phyloP scores from a whole-genome alignment of 768 basidiomycete species.

The Mrakia blollopis region DNA sequence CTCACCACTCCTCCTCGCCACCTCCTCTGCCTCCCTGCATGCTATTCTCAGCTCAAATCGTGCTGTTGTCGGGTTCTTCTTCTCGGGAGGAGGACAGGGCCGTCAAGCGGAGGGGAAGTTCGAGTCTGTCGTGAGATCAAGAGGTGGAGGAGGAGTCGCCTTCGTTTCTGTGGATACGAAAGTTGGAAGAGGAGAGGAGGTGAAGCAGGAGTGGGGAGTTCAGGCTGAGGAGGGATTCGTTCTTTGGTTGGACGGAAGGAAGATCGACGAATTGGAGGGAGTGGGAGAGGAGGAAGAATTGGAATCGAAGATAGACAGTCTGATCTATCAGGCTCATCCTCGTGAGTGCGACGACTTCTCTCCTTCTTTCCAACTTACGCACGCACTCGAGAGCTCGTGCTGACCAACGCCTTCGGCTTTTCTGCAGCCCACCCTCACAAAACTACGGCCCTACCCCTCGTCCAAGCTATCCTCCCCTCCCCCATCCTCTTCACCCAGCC shows the following conservation, averaged over 20 bases:
- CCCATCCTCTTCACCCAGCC: slow-evolving; percentile 72
- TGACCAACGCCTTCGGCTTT: neutral
- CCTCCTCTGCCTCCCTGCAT: slow-evolving; percentile 68
- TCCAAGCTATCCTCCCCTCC: slow-evolving; percentile 61
- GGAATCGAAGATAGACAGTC: slow-evolving; percentile 53
- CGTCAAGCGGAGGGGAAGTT: slow-evolving; percentile 74
- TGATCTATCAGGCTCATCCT: slow-evolving; percentile 58
- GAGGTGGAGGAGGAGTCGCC: slow-evolving; percentile 51
- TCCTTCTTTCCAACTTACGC: neutral
- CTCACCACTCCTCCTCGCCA: slow-evolving; percentile 63
- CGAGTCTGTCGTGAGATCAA: slow-evolving; percentile 49
- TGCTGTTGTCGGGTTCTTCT: slow-evolving; percentile 71
- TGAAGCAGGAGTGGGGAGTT: slow-evolving; percentile 63
- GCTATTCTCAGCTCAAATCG: slow-evolving; percentile 61
- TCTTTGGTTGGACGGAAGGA: slow-evolving; percentile 67
- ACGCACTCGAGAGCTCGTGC: neutral
- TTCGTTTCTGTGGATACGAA: slow-evolving; percentile 82
- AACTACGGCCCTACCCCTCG: slow-evolving; percentile 58
- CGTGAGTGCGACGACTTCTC: neutral
- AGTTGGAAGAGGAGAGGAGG: slow-evolving; percentile 57
- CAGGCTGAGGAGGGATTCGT: slow-evolving; percentile 80
- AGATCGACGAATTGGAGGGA: slow-evolving; percentile 70
- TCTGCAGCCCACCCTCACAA: slow-evolving; percentile 66
- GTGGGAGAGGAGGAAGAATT: slow-evolving; percentile 61
- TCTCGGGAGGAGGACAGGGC: slow-evolving; percentile 64